Evolutionary conservation across 805 yeast genomes (phyloP).

Genomic region (Candida vaughaniae): DNA sequence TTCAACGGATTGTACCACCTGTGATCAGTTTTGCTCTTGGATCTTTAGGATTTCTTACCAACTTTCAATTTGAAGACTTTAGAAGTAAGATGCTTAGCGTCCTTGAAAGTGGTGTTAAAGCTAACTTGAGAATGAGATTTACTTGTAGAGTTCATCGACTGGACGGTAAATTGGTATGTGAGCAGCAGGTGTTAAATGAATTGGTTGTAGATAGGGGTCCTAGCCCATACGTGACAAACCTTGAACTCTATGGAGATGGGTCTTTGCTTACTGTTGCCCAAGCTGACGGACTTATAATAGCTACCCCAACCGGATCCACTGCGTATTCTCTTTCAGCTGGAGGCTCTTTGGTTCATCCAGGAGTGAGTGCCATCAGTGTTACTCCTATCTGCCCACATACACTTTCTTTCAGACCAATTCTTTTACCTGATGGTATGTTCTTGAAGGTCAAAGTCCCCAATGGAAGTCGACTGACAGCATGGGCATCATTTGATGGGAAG

Average conservation of each 20-base stretch:
- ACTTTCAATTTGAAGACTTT: conserved; percentile 76
- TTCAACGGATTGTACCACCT: conserved; percentile 48
- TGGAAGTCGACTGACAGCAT: conserved; percentile 83
- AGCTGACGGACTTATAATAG: conserved; percentile 90
- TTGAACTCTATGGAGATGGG: conserved; percentile 87
- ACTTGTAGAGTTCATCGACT: conserved; percentile 66
- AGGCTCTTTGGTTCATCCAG: conserved; percentile 92
- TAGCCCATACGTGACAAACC: conserved; percentile 84
- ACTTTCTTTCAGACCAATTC: conserved; percentile 85
- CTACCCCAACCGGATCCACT: conserved; percentile 95
- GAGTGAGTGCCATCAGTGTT: conserved; percentile 86
- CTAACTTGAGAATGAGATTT: conserved; percentile 84
- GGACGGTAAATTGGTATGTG: conserved; percentile 54
- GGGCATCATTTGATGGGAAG: conserved; percentile 97
- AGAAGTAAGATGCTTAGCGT: conserved; percentile 55
- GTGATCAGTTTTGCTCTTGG: conserved; percentile 47
- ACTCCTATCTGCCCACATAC: conserved; percentile 98
- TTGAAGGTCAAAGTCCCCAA: conserved; percentile 77
- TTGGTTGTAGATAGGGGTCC: conserved; percentile 93
- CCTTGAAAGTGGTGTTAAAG: conserved; percentile 65
- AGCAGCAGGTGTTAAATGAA: conserved; percentile 84
- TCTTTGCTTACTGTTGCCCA: conserved; percentile 83
- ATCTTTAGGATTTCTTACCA: conserved; percentile 54
- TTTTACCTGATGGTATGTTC: conserved; percentile 90
- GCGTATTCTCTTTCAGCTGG: conserved; percentile 96